Evolutionary conservation across 176 grass and related monocot species (phyloP).

Genomic region (Rhynchospora pubera): DNA sequence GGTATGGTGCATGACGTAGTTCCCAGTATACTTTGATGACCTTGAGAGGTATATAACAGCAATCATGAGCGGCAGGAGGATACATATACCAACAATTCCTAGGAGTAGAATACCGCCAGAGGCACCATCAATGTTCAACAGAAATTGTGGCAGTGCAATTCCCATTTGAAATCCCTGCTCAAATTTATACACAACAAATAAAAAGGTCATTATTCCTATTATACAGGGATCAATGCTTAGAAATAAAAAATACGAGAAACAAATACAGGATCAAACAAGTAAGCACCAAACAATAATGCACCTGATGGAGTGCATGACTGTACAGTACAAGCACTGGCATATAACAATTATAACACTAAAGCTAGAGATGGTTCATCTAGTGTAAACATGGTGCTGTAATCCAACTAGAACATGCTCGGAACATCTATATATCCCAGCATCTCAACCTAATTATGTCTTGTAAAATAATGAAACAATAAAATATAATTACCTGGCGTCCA

Average conservation of each 20-base stretch:
- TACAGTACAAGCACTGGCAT: not conserved
- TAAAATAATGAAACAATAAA: constrained; percentile 8
- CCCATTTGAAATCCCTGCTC: constrained; percentile 94
- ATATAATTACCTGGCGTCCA: constrained; percentile 81
- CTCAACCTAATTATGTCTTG: constrained; percentile 1
- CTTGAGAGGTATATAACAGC: constrained; percentile 99
- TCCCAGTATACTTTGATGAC: constrained; percentile 96
- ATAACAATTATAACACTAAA: not conserved
- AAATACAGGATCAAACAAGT: not conserved
- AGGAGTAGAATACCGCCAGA: constrained; percentile 91
- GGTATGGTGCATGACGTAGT: constrained; percentile 99
- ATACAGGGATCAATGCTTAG: not conserved
- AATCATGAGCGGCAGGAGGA: constrained; percentile 90
- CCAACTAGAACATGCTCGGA: not conserved
- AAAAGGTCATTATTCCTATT: not conserved
- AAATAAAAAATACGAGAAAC: not conserved
- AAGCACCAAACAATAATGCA: not conserved
- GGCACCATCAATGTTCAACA: constrained; percentile 90
- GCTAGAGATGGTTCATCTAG: not conserved
- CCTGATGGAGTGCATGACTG: not conserved
- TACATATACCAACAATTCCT: constrained; percentile 90
- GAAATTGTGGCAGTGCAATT: constrained; percentile 90
- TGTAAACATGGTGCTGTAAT: not conserved
- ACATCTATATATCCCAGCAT: constrained; percentile 14
- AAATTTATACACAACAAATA: not conserved